Percentiles rank a stretch among this genome's conserved stretches.
phyloP scores from a whole-genome alignment of 202 grass and related monocot species.

The Carex sylvatica region DNA sequence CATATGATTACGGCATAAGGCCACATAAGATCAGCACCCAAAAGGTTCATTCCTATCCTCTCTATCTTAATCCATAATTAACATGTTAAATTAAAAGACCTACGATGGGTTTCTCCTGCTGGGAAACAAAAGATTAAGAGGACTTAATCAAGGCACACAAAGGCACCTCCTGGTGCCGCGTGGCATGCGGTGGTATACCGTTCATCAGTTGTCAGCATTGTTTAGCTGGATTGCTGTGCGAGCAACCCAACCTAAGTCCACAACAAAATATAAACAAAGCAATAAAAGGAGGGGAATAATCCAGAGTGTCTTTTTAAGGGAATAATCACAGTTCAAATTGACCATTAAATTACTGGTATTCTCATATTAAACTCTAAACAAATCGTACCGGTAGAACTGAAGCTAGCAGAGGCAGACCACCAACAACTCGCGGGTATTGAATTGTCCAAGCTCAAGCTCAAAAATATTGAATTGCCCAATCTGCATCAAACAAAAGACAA shows the following conservation, averaged over 20 bases:
- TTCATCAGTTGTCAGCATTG: conserved; percentile 27
- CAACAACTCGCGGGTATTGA: too few relatives aligned
- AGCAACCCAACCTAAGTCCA: conserved; percentile 18
- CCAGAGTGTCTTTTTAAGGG: conserved; percentile 24
- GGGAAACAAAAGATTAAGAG: conserved; percentile 19
- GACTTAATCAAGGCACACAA: background rate
- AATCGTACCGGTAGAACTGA: too few relatives aligned
- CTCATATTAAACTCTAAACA: too few relatives aligned
- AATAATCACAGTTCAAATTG: too few relatives aligned
- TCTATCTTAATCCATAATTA: conserved; percentile 6
- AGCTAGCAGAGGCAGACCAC: too few relatives aligned
- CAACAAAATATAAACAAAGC: background rate
- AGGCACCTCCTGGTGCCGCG: conserved; percentile 24
- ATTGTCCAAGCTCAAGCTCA: too few relatives aligned
- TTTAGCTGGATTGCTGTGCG: conserved; percentile 25
- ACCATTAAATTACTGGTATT: too few relatives aligned
- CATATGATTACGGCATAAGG: background rate
- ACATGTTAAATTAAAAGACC: conserved; percentile 2
- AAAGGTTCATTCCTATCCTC: conserved; percentile 1
- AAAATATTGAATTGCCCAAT: too few relatives aligned
- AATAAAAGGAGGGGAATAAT: conserved; percentile 27
- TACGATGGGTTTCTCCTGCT: conserved; percentile 20
- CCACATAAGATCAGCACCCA: conserved; percentile 4
- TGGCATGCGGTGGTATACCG: conserved; percentile 12
- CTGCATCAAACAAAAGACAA: too few relatives aligned